phyloP scores from a whole-genome alignment of 2,329 filamentous ascomycete species.

The Dactylonectria macrodidyma region DNA sequence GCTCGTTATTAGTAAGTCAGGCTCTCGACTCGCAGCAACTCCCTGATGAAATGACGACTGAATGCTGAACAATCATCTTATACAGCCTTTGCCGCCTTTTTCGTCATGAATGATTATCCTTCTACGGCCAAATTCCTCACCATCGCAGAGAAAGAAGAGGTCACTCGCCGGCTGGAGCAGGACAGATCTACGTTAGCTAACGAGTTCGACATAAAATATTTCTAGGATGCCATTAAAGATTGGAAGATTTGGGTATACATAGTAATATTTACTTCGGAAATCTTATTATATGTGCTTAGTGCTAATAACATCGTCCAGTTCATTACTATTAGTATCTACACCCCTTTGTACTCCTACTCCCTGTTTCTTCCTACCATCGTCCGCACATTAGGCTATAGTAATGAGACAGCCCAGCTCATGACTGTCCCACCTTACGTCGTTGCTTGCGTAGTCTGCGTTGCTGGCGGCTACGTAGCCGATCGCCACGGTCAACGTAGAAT shows the following conservation, averaged over 20 bases:
- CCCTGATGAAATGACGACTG: slow-evolving; percentile 9
- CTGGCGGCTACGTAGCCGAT: slow-evolving; percentile 61
- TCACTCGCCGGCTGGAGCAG: slow-evolving; percentile 58
- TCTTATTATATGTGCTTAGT: neutral
- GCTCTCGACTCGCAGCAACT: neutral
- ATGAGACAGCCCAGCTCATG: slow-evolving; percentile 57
- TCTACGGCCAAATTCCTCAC: slow-evolving; percentile 64
- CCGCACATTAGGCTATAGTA: slow-evolving; percentile 53
- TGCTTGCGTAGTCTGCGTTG: slow-evolving; percentile 55
- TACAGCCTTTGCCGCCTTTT: slow-evolving; percentile 59
- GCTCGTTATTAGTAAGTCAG: slow-evolving; percentile 56
- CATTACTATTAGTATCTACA: slow-evolving; percentile 72
- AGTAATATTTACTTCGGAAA: slow-evolving; percentile 3
- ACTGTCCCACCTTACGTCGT: slow-evolving; percentile 56
- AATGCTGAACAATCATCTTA: neutral
- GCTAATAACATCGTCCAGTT: slow-evolving; percentile 37
- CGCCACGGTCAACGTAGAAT: slow-evolving; percentile 53
- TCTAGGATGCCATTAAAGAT: slow-evolving; percentile 70
- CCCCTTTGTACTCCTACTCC: slow-evolving; percentile 56
- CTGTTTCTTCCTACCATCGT: slow-evolving; percentile 57
- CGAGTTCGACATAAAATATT: slow-evolving; percentile 69
- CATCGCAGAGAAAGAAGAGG: slow-evolving; percentile 58
- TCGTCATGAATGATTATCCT: slow-evolving; percentile 73
- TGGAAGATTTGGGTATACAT: slow-evolving; percentile 71
- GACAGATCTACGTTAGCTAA: slow-evolving; percentile 67